Evolutionary conservation across 2,329 filamentous ascomycete species (phyloP).

Genomic region (Trichoderma sp.): DNA sequence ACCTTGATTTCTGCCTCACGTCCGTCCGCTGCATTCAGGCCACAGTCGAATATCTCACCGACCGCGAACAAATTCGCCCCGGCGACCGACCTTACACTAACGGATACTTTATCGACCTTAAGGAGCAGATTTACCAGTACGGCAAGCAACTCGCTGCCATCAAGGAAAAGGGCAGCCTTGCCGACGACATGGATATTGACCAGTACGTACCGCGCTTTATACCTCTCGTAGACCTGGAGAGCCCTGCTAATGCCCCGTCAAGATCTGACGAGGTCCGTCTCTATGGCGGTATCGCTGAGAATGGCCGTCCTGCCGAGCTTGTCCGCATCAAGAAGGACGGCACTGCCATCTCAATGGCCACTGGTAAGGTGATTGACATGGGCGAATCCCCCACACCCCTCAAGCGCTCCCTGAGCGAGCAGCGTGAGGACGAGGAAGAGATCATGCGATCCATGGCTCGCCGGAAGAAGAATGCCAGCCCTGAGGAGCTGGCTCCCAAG

Average conservation of each 20-base stretch:
- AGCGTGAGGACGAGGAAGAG: slow-evolving; percentile 74
- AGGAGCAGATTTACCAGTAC: slow-evolving; percentile 90
- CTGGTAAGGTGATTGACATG: slow-evolving; percentile 61
- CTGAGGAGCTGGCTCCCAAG: slow-evolving; percentile 78
- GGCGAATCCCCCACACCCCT: slow-evolving; percentile 52
- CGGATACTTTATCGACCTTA: slow-evolving; percentile 94
- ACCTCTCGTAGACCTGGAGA: slow-evolving; percentile 24
- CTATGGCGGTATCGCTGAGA: slow-evolving; percentile 76
- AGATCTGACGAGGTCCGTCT: slow-evolving; percentile 70
- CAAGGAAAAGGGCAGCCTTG: slow-evolving; percentile 63
- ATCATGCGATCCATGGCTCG: slow-evolving; percentile 92
- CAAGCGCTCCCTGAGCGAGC: slow-evolving; percentile 66
- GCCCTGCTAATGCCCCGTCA: slow-evolving; percentile 31
- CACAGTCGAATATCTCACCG: slow-evolving; percentile 80
- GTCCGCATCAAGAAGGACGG: slow-evolving; percentile 79
- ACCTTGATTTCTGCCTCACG: slow-evolving; percentile 85
- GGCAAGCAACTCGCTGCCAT: slow-evolving; percentile 77
- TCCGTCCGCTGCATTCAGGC: slow-evolving; percentile 88
- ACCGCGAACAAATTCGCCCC: slow-evolving; percentile 80
- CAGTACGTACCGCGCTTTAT: slow-evolving; percentile 47
- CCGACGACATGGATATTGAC: slow-evolving; percentile 58
- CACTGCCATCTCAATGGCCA: slow-evolving; percentile 74
- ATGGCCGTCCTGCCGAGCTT: slow-evolving; percentile 79
- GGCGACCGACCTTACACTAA: slow-evolving; percentile 89
- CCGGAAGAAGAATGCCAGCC: slow-evolving; percentile 86